phyloP scores from a whole-genome alignment of 192 early-diverging fungal genomes.

The Coemansia sp. region DNA sequence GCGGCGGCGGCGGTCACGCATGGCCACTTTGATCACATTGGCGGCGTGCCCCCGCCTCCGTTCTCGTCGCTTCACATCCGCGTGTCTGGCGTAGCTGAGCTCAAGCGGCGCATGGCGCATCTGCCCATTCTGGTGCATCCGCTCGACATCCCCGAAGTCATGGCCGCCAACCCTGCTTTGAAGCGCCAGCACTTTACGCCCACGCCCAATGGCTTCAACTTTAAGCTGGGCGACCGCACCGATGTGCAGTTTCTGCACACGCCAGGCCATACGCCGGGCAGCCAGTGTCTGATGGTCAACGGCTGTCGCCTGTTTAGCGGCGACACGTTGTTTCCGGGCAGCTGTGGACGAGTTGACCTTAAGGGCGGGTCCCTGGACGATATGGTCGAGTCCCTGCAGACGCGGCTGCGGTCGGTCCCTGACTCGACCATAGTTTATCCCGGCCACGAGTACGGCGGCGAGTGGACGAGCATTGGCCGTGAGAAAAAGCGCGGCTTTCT shows the following conservation, averaged over 20 bases:
- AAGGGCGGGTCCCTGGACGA: conserved; percentile 65
- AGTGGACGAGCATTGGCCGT: conserved; percentile 76
- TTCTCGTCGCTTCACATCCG: conserved; percentile 76
- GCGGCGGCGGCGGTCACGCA: conserved; percentile 79
- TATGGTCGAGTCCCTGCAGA: conserved; percentile 73
- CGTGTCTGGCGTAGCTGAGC: conserved; percentile 73
- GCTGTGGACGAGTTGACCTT: conserved; percentile 81
- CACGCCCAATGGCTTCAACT: conserved; percentile 61
- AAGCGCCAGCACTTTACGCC: conserved; percentile 52
- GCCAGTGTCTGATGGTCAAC: conserved; percentile 81
- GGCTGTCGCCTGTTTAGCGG: conserved; percentile 74
- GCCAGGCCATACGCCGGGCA: conserved; percentile 91
- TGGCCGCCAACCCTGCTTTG: conserved; percentile 68
- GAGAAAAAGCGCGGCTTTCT: conserved; percentile 57
- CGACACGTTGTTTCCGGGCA: conserved; percentile 81
- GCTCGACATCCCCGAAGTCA: conserved; percentile 69
- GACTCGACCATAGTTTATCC: conserved; percentile 77
- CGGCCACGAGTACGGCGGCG: conserved; percentile 87
- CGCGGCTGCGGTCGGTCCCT: conserved; percentile 58
- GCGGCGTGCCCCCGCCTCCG: conserved; percentile 84
- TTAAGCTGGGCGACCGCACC: conserved; percentile 57
- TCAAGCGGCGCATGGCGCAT: conserved; percentile 73
- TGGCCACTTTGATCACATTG: conserved; percentile 84
- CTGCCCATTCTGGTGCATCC: conserved; percentile 75
- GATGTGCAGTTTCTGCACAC: conserved; percentile 79